These are phyloP conservation scores for Diaporthe sp. DNA, from an alignment of 2,329 filamentous ascomycete species.

Conservation along the genomic window DNA sequence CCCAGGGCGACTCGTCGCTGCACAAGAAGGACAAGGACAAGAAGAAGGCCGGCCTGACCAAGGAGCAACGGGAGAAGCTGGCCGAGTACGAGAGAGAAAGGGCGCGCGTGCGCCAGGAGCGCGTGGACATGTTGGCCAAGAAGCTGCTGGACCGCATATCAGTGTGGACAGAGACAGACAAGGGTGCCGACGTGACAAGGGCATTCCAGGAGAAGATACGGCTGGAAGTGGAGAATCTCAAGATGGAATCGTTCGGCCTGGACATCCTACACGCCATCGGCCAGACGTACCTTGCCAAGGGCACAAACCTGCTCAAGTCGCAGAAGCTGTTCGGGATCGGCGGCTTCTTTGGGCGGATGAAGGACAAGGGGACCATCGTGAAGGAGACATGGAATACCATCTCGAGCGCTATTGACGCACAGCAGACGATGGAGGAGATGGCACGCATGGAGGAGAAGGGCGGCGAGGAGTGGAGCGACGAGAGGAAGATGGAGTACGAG, in stretches of 20 bases:
- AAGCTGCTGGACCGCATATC: conserved; percentile 92
- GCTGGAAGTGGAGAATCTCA: conserved; percentile 96
- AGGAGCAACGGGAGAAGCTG: conserved; percentile 94
- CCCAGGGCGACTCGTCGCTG: conserved; percentile 77
- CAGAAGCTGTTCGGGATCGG: conserved; percentile 98
- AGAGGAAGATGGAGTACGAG: conserved; percentile 96
- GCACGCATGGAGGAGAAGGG: conserved; percentile 94
- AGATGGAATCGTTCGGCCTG: conserved; percentile 98
- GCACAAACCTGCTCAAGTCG: conserved; percentile 87
- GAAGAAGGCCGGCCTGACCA: conserved; percentile 87
- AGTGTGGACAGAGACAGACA: conserved; percentile 98
- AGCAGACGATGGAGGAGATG: conserved; percentile 99
- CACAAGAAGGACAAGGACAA: conserved; percentile 70
- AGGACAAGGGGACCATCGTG: conserved; percentile 95
- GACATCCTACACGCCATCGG: conserved; percentile 97
- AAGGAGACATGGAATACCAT: conserved; percentile 99
- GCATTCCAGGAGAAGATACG: conserved; percentile 96
- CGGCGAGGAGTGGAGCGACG: conserved; percentile 98
- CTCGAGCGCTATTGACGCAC: conserved; percentile 93
- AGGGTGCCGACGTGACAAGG: conserved; percentile 83
- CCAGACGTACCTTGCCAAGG: conserved; percentile 89
- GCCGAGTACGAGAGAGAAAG: conserved; percentile 91
- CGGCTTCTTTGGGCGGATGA: conserved; percentile 93
- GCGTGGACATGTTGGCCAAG: conserved; percentile 84
- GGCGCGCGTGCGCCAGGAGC: conserved; percentile 83